phyloP scores from a whole-genome alignment of 2,329 filamentous ascomycete genomes.

The Aspergillus carbonarius region DNA sequence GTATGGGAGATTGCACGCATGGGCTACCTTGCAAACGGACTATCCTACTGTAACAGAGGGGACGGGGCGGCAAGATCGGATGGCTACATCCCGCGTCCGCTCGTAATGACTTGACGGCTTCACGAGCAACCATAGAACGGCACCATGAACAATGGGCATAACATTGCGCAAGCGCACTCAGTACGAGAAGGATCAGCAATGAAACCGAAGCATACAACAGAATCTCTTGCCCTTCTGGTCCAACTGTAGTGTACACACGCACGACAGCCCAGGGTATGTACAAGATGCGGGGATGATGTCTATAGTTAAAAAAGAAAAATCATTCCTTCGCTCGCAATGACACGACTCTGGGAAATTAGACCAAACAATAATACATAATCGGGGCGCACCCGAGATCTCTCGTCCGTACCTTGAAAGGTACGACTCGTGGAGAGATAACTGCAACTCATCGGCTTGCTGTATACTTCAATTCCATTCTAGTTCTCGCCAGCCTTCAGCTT shows the following conservation, averaged over 20 bases:
- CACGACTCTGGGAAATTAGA: constrained; percentile 41
- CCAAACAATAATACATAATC: constrained; percentile 46
- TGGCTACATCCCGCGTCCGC: not conserved
- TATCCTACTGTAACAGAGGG: not conserved
- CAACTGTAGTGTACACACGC: constrained; percentile 42
- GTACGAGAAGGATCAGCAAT: constrained; percentile 16
- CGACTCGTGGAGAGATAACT: constrained; percentile 30
- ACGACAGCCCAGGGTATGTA: constrained; percentile 44
- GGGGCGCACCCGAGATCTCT: constrained; percentile 32
- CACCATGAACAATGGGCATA: constrained; percentile 9
- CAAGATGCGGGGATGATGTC: constrained; percentile 42
- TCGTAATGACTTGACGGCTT: constrained; percentile 6
- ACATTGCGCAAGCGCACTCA: constrained; percentile 1
- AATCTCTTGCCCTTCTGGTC: constrained; percentile 40
- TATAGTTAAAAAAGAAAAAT: constrained; percentile 38
- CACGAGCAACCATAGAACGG: constrained; percentile 11
- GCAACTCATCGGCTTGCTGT: constrained; percentile 32
- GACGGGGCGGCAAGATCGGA: not conserved
- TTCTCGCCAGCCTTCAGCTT: constrained; percentile 57
- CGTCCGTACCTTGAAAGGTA: constrained; percentile 37
- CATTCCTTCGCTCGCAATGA: constrained; percentile 44
- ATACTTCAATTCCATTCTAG: constrained; percentile 27
- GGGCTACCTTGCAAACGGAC: not conserved
- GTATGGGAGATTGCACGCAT: not conserved
- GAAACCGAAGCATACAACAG: constrained; percentile 33